phyloP scores from a whole-genome alignment of 768 basidiomycete genomes.

The Agaricus bisporus region DNA sequence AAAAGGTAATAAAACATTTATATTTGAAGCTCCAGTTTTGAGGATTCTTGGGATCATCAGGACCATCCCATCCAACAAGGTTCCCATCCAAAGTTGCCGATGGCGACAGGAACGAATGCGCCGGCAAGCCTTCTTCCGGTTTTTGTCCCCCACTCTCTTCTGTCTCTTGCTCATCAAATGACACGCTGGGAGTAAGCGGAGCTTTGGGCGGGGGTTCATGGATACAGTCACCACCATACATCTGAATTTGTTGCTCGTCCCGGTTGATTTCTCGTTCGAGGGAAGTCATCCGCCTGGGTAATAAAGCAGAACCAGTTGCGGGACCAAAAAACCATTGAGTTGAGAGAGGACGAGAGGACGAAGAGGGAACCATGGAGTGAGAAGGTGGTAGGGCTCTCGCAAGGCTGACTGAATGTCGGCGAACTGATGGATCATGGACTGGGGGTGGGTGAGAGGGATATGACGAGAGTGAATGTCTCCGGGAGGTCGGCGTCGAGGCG shows the following conservation, averaged over 20 bases:
- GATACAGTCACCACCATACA: constrained; percentile 26
- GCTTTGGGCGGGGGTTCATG: constrained; percentile 18
- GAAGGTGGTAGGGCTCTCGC: no score
- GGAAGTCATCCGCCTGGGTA: background rate
- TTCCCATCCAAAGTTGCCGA: constrained; percentile 24
- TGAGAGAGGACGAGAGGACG: background rate
- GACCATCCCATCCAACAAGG: constrained; percentile 48
- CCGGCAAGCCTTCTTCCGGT: background rate
- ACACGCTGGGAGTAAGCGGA: background rate
- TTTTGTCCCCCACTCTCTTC: background rate
- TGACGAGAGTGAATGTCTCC: no score
- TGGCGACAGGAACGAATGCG: background rate
- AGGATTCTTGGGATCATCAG: constrained; percentile 49
- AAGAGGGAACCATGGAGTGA: background rate
- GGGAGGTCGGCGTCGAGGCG: no score
- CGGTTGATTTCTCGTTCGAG: constrained; percentile 4
- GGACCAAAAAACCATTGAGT: background rate
- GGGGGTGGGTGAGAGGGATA: background rate
- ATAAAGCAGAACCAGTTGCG: background rate
- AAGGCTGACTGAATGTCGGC: no score
- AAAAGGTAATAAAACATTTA: constrained; percentile 43
- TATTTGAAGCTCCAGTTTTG: constrained; percentile 41
- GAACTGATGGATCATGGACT: background rate
- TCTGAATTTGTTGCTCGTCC: constrained; percentile 16
- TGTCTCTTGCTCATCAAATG: background rate